Evolutionary conservation across 2,329 filamentous ascomycete species (phyloP), one percentile per base, ranked within the genome.

Genomic region (Pseudopithomyces maydicus): DNA sequence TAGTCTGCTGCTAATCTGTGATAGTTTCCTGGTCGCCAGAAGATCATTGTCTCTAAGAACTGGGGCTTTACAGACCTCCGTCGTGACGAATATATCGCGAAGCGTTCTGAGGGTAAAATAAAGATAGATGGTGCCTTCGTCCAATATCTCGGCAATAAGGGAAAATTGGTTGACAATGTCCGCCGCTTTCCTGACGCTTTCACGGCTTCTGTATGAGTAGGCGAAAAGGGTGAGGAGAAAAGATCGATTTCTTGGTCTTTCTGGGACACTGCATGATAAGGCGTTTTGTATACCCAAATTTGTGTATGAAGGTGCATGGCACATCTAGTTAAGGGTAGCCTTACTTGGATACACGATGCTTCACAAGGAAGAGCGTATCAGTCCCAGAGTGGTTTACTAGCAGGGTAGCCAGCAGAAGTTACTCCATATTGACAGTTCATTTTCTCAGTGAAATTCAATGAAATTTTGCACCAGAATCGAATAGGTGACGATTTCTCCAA

Each of bases 31-130:
- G 95, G 95, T 82, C 94, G 95, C 84, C 95, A 99, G 88, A 99
- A 99, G 92, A 98, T 99, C 85, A 97, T 99, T 78, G 90, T 98
- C 84, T 96, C 91, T 87, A 99, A 98, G 92, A 99, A 99, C 89
- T 99, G 95, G 95, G 95, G 95, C 74, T 99, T 99, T 91, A 99
- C 95, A 65, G 93, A 93, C 79, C 91, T 99, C 76, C 90, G 92
- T 77, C 93, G 95, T 75, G 95, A 98, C 74, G 95, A 99, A 82
- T 99, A 98, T 85, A 85, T 96, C 79, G 88, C 92, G 82, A 91
- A 94, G 85, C 96, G 96, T 88, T 86, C 92, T 79, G 90, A 89
- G 76, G 95, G 95, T 79, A 89, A 88, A 79, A 89, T 99, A 84
- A 91, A 94, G 87, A 90, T 96, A 74, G 95, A 99, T 76, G 95